Base-by-base conservation (phyloP, 805 yeast genomes). In the Sungouiella thailandica region DNA sequence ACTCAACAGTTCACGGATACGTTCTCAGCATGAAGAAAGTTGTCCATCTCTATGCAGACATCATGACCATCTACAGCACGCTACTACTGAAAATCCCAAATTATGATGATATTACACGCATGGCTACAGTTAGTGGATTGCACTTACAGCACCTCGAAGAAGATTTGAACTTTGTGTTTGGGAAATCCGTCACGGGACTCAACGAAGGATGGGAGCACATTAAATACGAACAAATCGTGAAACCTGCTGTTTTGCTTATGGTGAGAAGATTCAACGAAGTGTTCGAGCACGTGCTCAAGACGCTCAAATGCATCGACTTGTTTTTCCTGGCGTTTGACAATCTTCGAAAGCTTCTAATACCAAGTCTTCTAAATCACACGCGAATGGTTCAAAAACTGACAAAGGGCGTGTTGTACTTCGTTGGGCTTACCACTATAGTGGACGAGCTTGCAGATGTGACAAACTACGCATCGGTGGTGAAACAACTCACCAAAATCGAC, bases 311-410 rank as follows among this genome's bases (percentile, higher is more conserved):
- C 41, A 53, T 65, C 36, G 62, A 63, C 19, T 42, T 64, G 28
- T 66, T 66, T 40, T 65, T 66, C 49, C 52, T 48, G 27, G 47
- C 50, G 29, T 66, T 61, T 41, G 62, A 57, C 34, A 66, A 66
- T 44, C 42, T 66, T 25, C 55, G 56, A 36, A 64, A 62, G 36
- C 52, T 65, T 23, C 44, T 60, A 5, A 55, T 65, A 5, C 70
- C 70, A 3, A 50, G 49, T 32, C 53, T 65, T 25, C 37, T 50
- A n/a, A 42, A 40, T n/a, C 67, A 63, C 34, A 62, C 65, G 10
- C 45, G 41, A 22, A 40, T 53, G 16, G 43, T 65, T 11, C 49
- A 46, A 18, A 46, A 52, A 24, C 52, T 55, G 36, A 31, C 62
- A 8, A 40, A 39, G 17, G 57, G 60, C 24, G 49, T 57, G 14